A percentile compares a stretch with the other conserved stretches of the same genome.
Conservation (phyloP, 805 yeast species). For the Barnettozyma pratensis region DNA sequence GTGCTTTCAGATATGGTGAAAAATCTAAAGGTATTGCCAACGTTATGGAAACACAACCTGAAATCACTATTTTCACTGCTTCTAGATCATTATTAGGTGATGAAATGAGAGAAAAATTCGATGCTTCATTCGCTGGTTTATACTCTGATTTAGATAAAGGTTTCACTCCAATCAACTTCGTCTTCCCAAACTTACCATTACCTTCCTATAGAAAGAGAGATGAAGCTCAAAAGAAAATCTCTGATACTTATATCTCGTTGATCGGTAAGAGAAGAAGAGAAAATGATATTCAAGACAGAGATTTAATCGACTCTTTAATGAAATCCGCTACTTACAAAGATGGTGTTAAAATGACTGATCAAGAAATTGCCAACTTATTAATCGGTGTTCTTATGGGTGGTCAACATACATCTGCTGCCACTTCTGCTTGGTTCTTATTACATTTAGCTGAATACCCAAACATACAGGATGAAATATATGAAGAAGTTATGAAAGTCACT, state of each 20-base stretch:
- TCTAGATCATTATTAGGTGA: conserved; percentile 88
- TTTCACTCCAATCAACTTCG: conserved; percentile 92
- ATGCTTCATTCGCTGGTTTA: conserved; percentile 75
- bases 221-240: conserved; percentile 76
- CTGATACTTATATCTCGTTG: conserved; percentile 74
- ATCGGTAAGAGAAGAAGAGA: conserved; percentile 67
- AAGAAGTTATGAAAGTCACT: conserved; percentile 66
- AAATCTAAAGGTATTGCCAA: conserved; percentile 46
- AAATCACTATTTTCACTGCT: conserved; percentile 94
- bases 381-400: conserved; percentile 99
- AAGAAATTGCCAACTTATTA: conserved; percentile 86
- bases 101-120: conserved; percentile 80
- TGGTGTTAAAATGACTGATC: conserved; percentile 91
- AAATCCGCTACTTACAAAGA: conserved; percentile 82
- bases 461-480: conserved; percentile 72
- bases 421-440: conserved; percentile 90
- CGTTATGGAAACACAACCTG: conserved; percentile 85
- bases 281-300: conserved; percentile 79
- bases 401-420: conserved; percentile 95
- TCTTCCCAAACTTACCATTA: conserved; percentile 89
- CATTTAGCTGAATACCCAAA: conserved; percentile 87
- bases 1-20: conserved; percentile 39
- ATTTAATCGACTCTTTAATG: conserved; percentile 85
- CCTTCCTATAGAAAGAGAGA: conserved; percentile 84
- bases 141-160: conserved; percentile 95